Percentiles rank a stretch among this genome's conserved stretches.
phyloP scores from a whole-genome alignment of 257 asterid genomes.

The Cynanchum wilfordii region DNA sequence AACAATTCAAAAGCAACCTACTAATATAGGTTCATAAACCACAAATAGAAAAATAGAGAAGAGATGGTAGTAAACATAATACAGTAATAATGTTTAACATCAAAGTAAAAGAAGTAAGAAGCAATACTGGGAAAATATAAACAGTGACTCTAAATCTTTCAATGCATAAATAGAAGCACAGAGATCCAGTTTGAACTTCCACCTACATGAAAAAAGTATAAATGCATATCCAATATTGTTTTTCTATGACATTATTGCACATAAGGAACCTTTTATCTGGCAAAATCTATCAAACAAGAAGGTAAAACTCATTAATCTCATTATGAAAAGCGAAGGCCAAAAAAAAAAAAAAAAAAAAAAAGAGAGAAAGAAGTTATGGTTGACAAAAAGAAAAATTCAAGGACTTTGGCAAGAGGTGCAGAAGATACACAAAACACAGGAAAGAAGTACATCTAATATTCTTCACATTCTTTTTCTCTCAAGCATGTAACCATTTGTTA shows the following conservation, averaged over 20 bases:
- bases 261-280: not conserved
- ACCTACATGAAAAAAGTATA: not conserved
- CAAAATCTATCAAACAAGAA: not conserved
- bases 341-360: no score
- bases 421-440: not conserved
- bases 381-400: not conserved
- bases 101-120: not conserved
- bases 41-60: not conserved
- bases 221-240: not conserved
- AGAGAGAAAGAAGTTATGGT: no score
- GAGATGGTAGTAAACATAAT: not conserved
- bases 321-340: not conserved
- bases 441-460: not conserved
- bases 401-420: not conserved
- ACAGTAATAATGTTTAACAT: not conserved
- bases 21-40: not conserved
- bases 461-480: not conserved
- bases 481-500: not conserved
- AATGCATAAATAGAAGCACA: not conserved
- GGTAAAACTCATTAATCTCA: not conserved
- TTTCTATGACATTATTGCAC: not conserved
- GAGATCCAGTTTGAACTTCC: not conserved
- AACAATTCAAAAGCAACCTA: not conserved
- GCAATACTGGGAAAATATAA: not conserved
- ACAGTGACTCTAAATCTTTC: not conserved